Percentiles rank a stretch among this genome's conserved stretches.
Conservation (phyloP, 345 rosid genomes). For the Rubroshorea leprosula region DNA sequence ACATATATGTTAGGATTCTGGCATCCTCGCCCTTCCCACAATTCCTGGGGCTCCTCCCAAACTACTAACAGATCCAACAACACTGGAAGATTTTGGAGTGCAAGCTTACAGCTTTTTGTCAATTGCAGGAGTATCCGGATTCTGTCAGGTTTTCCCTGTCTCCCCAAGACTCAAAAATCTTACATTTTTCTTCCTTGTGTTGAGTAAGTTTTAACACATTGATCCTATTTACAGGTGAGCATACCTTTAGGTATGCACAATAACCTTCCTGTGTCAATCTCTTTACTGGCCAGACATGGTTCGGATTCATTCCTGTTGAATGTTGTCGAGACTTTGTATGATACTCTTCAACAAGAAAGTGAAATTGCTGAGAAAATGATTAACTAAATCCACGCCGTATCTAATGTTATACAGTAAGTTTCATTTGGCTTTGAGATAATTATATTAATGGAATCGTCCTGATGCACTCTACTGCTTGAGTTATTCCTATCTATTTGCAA, state of each 20-base stretch:
- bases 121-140: conserved; percentile 74
- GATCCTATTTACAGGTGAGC: conserved; percentile 43
- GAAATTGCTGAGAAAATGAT: conserved; percentile 10
- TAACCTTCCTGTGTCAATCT: conserved; percentile 54
- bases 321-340: conserved; percentile 49
- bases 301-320: conserved; percentile 67
- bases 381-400: neutral
- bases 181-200: neutral
- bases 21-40: conserved; percentile 72
- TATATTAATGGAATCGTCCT: too few relatives aligned
- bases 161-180: conserved; percentile 1
- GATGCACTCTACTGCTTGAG: too few relatives aligned
- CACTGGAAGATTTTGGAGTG: conserved; percentile 43
- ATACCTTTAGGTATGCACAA: conserved; percentile 59
- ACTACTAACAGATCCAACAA: conserved; percentile 45
- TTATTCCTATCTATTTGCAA: too few relatives aligned
- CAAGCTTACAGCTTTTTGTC: conserved; percentile 72
- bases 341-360: conserved; percentile 31
- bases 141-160: conserved; percentile 59
- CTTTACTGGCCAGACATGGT: conserved; percentile 67
- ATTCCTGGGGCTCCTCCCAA: conserved; percentile 82
- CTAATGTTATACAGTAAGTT: neutral
- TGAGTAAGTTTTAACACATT: neutral
- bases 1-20: conserved; percentile 39
- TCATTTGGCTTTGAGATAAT: neutral